These are phyloP conservation scores for Aureobasidium sp. DNA, from an alignment of 2,329 filamentous ascomycete genomes.

Conservation along the genomic window DNA sequence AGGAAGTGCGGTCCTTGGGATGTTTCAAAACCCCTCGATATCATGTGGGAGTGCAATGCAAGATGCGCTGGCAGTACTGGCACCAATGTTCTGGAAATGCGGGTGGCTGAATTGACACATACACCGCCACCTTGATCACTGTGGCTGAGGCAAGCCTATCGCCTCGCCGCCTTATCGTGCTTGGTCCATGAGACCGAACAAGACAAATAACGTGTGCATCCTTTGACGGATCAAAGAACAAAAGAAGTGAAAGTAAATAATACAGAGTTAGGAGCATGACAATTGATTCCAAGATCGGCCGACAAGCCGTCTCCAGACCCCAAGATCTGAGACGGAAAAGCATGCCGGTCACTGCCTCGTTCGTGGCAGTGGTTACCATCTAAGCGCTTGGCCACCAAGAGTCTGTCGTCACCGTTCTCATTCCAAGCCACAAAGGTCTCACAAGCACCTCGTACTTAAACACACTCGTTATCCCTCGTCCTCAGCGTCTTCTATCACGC, in stretches of 20 bases:
- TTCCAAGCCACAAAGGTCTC: constrained; percentile 3
- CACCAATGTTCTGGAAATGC: constrained; percentile 2
- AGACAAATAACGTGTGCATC: background rate
- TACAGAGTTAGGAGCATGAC: background rate
- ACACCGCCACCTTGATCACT: background rate
- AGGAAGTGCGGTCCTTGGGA: background rate
- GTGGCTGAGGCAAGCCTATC: constrained; percentile 2
- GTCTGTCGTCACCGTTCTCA: background rate
- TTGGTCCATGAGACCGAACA: background rate
- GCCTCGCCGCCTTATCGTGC: background rate
- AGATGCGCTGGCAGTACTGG: constrained; percentile 7
- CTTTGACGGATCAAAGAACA: background rate
- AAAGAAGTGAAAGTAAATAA: background rate
- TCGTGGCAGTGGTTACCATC: background rate
- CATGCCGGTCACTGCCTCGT: constrained; percentile 10
- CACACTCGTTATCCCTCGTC: background rate
- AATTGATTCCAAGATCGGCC: background rate
- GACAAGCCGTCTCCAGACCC: background rate
- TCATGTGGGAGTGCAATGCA: constrained; percentile 14
- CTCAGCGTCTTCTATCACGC: background rate
- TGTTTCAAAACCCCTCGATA: constrained; percentile 2
- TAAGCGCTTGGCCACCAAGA: background rate
- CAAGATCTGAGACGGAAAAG: background rate
- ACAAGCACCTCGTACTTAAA: constrained; percentile 8
- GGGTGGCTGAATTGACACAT: background rate